Evolutionary conservation across 2,329 filamentous ascomycete species (phyloP), one percentile per base, ranked within the genome.

Genomic region (Cercospora sesami): DNA sequence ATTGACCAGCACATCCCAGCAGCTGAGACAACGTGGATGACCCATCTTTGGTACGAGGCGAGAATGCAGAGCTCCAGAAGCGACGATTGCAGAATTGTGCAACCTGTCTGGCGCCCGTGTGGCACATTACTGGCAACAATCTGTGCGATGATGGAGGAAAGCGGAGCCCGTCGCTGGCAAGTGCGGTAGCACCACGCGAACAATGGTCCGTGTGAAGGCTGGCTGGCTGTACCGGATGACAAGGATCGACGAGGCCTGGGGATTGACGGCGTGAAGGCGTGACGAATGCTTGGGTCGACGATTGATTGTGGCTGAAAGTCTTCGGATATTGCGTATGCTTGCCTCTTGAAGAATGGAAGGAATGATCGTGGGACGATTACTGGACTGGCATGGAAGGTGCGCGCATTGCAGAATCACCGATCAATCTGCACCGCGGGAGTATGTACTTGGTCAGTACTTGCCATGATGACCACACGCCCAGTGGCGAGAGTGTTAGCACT

Each of bases 11-110:
- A 14, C 16, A 55, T 55, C 21, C 23, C 14, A 53, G 48, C 48
- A 26, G 23, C 21, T 28, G 28, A 33, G 55, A 58, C 16, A 33
- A 18, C 28, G 26, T 58, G 16, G 55, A 10, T 9, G 14, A 16
- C 23, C 28, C 53, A 57, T 23, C 53, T 57, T 59, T 36, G 28
- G 55, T 31, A 59, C 55, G 55, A 33, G 55, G 55, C 55, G 55
- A 59, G 55, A 9, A 36, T 21, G 8, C 26, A 21, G 18, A 5
- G 55, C 31, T 59, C 48, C 48, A 55, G 48, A 55, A 55, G 48
- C 48, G 55, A 59, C 31, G 28, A 28, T 26, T 36, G 55, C 55
- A 59, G 28, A 28, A 58, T 31, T 31, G 55, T 18, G 55, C 28
- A 33, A 33, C 26, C n/a, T 59, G 55, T 58, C 28, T 33, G 55